phyloP scores from a whole-genome alignment of 2,329 filamentous ascomycete species.

The Chaetomiaceae sp. region DNA sequence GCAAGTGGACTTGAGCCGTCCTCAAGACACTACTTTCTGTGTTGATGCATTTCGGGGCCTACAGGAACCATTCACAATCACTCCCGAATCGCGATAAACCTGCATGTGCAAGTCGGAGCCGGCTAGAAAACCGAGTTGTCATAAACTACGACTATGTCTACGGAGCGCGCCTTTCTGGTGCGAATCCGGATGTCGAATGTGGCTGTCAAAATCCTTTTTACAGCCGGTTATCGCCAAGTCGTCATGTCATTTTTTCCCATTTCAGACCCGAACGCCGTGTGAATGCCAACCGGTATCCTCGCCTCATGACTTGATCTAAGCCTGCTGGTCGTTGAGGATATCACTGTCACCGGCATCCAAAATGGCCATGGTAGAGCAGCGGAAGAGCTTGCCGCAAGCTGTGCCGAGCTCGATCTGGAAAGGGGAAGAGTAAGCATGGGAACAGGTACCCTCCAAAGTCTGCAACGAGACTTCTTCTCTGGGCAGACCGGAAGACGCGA shows the following conservation, averaged over 20 bases:
- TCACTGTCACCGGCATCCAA: constrained; percentile 98
- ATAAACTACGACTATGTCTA: constrained; percentile 26
- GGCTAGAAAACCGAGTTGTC: constrained; percentile 19
- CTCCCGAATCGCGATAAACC: no score
- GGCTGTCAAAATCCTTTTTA: constrained; percentile 19
- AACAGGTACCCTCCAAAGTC: constrained; percentile 82
- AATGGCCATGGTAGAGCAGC: constrained; percentile 84
- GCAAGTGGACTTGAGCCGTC: no score
- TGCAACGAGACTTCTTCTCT: constrained; percentile 78
- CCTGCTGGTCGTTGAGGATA: constrained; percentile 77
- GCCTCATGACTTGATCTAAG: constrained; percentile 50
- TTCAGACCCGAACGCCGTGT: constrained; percentile 42
- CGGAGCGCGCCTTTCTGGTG: constrained; percentile 12
- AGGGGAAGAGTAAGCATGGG: constrained; percentile 44
- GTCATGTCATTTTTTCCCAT: constrained; percentile 24
- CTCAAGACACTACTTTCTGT: no score
- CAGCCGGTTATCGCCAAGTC: constrained; percentile 25
- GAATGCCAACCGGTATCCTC: constrained; percentile 25
- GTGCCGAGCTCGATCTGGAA: constrained; percentile 94
- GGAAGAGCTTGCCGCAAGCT: constrained; percentile 97
- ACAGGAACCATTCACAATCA: no score
- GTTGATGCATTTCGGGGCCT: no score
- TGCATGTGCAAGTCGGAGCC: neutral
- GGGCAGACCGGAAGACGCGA: constrained; percentile 53
- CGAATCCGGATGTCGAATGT: constrained; percentile 19